These are phyloP conservation scores for Ogataea ganodermae DNA, from an alignment of 805 yeast species.

Conservation along the genomic window DNA sequence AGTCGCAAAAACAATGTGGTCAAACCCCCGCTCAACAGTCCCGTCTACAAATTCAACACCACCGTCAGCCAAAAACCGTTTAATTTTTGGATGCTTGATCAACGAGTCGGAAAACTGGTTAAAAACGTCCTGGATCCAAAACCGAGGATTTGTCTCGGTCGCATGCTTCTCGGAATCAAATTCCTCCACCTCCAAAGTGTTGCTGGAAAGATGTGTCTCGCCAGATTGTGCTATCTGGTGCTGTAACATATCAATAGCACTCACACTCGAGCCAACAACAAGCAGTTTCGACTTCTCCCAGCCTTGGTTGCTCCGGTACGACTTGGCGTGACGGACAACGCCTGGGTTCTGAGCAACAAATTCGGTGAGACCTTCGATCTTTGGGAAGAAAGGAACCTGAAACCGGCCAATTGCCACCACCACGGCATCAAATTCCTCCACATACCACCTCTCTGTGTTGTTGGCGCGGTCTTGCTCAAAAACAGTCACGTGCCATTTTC, in stretches of 20 bases:
- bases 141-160: background rate
- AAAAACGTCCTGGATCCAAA: slow-evolving; percentile 5
- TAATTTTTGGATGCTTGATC: slow-evolving; percentile 33
- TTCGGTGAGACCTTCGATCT: slow-evolving; percentile 51
- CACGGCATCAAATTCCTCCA: slow-evolving; percentile 59
- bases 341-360: slow-evolving; percentile 47
- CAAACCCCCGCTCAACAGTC: slow-evolving; percentile 33
- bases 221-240: slow-evolving; percentile 26
- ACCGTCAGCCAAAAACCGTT: slow-evolving; percentile 28
- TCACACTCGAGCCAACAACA: slow-evolving; percentile 73
- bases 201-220: slow-evolving; percentile 18
- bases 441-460: slow-evolving; percentile 38
- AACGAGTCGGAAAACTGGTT: background rate
- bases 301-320: slow-evolving; percentile 49
- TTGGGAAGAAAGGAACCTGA: slow-evolving; percentile 61
- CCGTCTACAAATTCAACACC: slow-evolving; percentile 37
- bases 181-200: slow-evolving; percentile 2
- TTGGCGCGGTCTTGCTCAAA: slow-evolving; percentile 8
- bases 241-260: slow-evolving; percentile 71
- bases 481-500: slow-evolving; percentile 38
- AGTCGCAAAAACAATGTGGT: slow-evolving; percentile 47
- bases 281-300: slow-evolving; percentile 45
- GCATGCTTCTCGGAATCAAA: background rate
- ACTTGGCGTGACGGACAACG: slow-evolving; percentile 56
- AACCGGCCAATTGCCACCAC: slow-evolving; percentile 63